A percentile compares a stretch with the other conserved stretches of the same genome.
Conservation (phyloP, 1,284 basidiomycete species). For the Puccinia triticina region DNA sequence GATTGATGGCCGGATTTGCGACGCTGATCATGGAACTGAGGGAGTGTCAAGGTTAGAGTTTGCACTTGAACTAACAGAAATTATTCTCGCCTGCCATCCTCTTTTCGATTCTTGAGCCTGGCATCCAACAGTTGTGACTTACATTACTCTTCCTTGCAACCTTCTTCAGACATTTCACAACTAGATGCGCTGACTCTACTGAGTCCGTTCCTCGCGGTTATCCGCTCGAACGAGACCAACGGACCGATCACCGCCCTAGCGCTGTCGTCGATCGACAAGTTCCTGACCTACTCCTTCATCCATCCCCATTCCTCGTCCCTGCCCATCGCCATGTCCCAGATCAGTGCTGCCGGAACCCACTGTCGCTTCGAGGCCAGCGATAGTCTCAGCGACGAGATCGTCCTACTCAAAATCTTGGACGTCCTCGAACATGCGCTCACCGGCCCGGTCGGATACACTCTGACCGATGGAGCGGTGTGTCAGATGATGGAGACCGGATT, state of each 20-base stretch:
- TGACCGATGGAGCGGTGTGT: constrained; percentile 92
- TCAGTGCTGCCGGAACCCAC: constrained; percentile 86
- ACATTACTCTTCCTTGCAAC: constrained; percentile 57
- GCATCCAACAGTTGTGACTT: no score
- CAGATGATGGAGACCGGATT: constrained; percentile 98
- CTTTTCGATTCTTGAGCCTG: no score
- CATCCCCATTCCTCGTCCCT: constrained; percentile 63
- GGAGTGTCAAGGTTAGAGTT: constrained; percentile 70
- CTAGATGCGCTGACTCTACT: constrained; percentile 65
- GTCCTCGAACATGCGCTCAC: constrained; percentile 84
- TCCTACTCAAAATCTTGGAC: constrained; percentile 85
- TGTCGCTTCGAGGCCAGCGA: constrained; percentile 98
- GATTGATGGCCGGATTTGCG: constrained; percentile 83
- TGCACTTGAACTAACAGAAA: background rate
- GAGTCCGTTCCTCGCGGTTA: constrained; percentile 87
- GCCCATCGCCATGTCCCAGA: constrained; percentile 71
- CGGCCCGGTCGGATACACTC: constrained; percentile 68
- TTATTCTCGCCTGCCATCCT: no score
- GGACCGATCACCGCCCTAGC: constrained; percentile 91
- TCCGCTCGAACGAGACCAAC: constrained; percentile 87
- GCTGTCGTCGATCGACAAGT: constrained; percentile 80
- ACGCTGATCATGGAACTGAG: constrained; percentile 77
- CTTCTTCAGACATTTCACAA: constrained; percentile 57
- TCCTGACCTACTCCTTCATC: constrained; percentile 79
- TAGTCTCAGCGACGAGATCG: constrained; percentile 92